Percentiles rank a stretch among this genome's conserved stretches.
Evolutionary conservation across 352 stramenopile species (phyloP).

Genomic region (Thraustochytrium sp.): DNA sequence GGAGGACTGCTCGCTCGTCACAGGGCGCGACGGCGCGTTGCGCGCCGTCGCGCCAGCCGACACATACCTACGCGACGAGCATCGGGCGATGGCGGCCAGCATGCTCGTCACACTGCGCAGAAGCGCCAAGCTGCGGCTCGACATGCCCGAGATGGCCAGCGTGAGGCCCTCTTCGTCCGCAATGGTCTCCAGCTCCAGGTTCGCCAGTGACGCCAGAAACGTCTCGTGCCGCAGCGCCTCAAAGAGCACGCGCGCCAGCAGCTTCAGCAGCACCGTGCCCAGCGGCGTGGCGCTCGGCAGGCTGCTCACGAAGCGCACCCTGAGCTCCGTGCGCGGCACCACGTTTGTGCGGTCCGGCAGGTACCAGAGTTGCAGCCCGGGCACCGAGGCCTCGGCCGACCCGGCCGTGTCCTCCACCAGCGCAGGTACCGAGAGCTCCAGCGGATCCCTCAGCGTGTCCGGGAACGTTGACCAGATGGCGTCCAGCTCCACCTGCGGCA

Average conservation of each 20-base stretch:
- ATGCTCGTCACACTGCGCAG: neutral
- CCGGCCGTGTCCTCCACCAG: neutral
- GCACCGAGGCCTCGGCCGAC: neutral
- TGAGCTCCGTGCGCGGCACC: neutral
- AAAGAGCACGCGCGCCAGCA: neutral
- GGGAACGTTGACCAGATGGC: neutral
- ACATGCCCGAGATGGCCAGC: neutral
- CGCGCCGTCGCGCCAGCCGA: neutral
- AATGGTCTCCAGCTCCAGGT: neutral
- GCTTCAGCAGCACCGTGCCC: neutral
- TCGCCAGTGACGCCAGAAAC: neutral
- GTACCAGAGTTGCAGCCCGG: slow-evolving; percentile 5
- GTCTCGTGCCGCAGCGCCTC: neutral
- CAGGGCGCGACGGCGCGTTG: too few species aligned
- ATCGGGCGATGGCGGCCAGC: neutral
- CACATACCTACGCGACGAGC: neutral
- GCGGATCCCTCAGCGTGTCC: neutral
- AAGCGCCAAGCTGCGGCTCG: neutral
- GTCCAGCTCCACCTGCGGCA: neutral
- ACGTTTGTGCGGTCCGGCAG: neutral
- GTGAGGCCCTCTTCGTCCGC: slow-evolving; percentile 8
- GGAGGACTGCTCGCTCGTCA: too few species aligned
- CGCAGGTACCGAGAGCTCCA: neutral
- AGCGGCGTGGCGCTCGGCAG: neutral
- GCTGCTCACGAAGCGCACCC: neutral